Base-by-base conservation (phyloP, 306 rosid species). In the Castanopsis chinensis region DNA sequence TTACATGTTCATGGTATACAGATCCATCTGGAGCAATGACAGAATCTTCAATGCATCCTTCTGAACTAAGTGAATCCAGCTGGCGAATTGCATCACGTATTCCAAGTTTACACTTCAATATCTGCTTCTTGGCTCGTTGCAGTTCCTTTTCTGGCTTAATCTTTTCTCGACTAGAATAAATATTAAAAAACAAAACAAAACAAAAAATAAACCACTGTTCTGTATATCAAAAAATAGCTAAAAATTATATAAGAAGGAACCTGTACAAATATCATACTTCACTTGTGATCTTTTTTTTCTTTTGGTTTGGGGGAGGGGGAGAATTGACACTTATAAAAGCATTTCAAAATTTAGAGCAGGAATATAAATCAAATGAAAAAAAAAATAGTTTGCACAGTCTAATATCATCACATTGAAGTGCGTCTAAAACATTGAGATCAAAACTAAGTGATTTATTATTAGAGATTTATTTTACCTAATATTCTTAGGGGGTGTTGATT, bases 121-220 rank as follows among this genome's bases (percentile, higher is more conserved):
- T 94, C 92, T 94, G 94, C 83, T 87, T 90, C 80, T 52, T 76
- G 54, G 98, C 98, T 87, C 97, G 87, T 80, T 84, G 89, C 67
- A 94, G 89, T 85, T 94, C 98, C 80, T 85, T 92, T 78, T 92
- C 98, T 15, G 97, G 98, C 87, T 83, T 90, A 77, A 94, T 89
- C 87, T 94, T 94, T 86, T 94, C 98, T 84, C 96, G 91, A 75
- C 98, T 94, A 82, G n/a, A 9, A 78, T 60, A 75, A 15, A 72
- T 69, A 79, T 79, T 78, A 14, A 72, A 76, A 71, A 58, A 37
- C 45, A 32, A 51, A 13, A 63, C 27, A 25, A 25, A 25, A 25
- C 27, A 19, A 77, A 73, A 59, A 27, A 55, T 84, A 76, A 75
- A 79, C 68, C 56, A 18, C 49, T 6, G 45, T 33, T 71, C 68